Evolutionary conservation across 768 basidiomycete genomes (phyloP), one percentile per base, ranked within the genome.

Genomic region (Pisolithus marmoratus): DNA sequence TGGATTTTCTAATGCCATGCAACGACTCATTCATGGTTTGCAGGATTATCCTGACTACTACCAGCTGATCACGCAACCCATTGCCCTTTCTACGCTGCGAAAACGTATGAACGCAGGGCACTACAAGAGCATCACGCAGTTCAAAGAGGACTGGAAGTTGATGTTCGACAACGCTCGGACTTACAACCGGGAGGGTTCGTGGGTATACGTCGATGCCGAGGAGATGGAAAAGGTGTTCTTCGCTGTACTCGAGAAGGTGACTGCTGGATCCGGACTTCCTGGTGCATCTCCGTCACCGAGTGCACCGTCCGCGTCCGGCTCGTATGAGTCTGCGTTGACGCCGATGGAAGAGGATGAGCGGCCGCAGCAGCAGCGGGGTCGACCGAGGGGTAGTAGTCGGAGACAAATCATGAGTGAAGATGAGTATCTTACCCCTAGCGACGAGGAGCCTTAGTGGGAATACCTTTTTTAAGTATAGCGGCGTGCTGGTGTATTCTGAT

Each of bases 151-250:
- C 67, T 92, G 87, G 83, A 79, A 79, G 58, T 78, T 93, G 51
- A 94, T 99, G 87, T 97, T 94, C 69, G 79, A 82, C 67, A 98
- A 98, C 61, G 94, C 95, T 5, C 80, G 89, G 60, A 88, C 83
- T 41, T 98, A 92, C 75, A 97, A 97, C 66, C 85, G 88, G 67
- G 92, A 95, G 69, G 92, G 88, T 2, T 94, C 92, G 0, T 92
- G 90, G 88, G 93, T 96, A 36, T 95, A 94, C 69, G 77, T 88
- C 54, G 92, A 95, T 55, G 94, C 95, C 8, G 88, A 91, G 46
- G 90, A 92, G 72, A 91, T 94, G 88, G 88, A 95, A 71, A 89
- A 87, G 63, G 84, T 85, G 46, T 93, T 94, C 65, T 79, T 87
- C 54, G 74, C 81, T 24, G 74, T 84, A 8, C 91, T 85, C 61